These are phyloP conservation scores for Akanthomyces muscarius DNA, from an alignment of 2,329 filamentous ascomycete species.

Conservation along the genomic window DNA sequence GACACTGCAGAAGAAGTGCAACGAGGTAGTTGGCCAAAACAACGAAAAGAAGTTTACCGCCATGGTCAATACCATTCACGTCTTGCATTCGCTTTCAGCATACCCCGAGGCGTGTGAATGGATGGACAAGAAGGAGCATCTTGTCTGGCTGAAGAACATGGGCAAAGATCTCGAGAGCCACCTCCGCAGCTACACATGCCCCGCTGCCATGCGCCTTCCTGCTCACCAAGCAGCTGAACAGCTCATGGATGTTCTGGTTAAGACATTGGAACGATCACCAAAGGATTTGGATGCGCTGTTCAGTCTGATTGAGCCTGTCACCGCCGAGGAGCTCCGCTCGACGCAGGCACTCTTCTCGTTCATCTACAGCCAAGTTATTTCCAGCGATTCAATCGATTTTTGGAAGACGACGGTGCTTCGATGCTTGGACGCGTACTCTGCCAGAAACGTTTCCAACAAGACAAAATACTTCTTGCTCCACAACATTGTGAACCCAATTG, in stretches of 20 bases:
- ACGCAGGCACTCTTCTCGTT: conserved; percentile 74
- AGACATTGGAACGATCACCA: conserved; percentile 69
- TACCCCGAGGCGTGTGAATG: conserved; percentile 63
- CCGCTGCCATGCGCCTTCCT: conserved; percentile 70
- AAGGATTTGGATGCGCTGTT: conserved; percentile 82
- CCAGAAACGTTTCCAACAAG: conserved; percentile 74
- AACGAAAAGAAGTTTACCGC: conserved; percentile 66
- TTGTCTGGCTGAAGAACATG: conserved; percentile 58
- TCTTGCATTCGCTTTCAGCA: conserved; percentile 73
- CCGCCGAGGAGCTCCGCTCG: conserved; percentile 73
- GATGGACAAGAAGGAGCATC: conserved; percentile 63
- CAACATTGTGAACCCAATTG: conserved; percentile 89
- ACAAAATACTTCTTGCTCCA: conserved; percentile 91
- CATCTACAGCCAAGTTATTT: conserved; percentile 81
- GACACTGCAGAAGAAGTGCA: conserved; percentile 63
- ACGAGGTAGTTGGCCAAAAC: conserved; percentile 59
- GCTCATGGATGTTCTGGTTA: conserved; percentile 78
- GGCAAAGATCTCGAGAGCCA: conserved; percentile 77
- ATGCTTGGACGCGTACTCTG: conserved; percentile 82
- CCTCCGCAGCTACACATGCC: conserved; percentile 65
- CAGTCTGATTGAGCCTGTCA: conserved; percentile 76
- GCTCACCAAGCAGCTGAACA: conserved; percentile 88
- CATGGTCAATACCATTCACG: conserved; percentile 82
- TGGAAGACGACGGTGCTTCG: conserved; percentile 78
- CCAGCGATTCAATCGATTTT: conserved; percentile 78